A percentile compares a stretch with the other conserved stretches of the same genome.
phyloP scores from a whole-genome alignment of 257 asterid genomes.

The Ballota nigra region DNA sequence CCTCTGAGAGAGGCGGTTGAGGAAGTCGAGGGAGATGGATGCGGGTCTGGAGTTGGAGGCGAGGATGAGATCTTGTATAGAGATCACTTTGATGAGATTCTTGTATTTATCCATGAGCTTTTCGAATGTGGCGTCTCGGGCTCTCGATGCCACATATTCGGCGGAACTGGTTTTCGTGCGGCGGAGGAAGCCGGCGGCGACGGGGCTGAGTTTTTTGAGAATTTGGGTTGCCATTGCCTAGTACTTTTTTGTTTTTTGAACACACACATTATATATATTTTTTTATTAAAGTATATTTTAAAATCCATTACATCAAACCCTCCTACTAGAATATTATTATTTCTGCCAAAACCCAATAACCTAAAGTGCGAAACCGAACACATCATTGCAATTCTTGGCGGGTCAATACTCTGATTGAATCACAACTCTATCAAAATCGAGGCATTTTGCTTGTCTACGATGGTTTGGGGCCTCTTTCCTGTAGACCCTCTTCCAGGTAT shows the following conservation, averaged over 20 bases:
- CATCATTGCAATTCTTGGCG: neutral
- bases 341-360: neutral
- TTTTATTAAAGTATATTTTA: too few species aligned
- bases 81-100: slow-evolving; percentile 59
- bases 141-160: slow-evolving; percentile 62
- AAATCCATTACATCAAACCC: too few species aligned
- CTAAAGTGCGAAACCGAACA: neutral
- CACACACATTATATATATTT: neutral
- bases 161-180: slow-evolving; percentile 77
- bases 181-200: slow-evolving; percentile 28
- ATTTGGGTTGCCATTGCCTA: slow-evolving; percentile 49
- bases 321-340: neutral
- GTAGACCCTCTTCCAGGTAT: slow-evolving; percentile 87
- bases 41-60: slow-evolving; percentile 47
- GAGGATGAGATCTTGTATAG: slow-evolving; percentile 82
- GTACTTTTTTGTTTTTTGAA: neutral
- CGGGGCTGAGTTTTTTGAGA: slow-evolving; percentile 31
- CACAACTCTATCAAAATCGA: neutral
- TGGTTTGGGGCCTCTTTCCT: slow-evolving; percentile 97
- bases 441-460: slow-evolving; percentile 19
- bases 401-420: neutral
- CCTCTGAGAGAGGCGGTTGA: slow-evolving; percentile 74
- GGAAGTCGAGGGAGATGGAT: slow-evolving; percentile 69
- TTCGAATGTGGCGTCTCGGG: slow-evolving; percentile 84
- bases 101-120: slow-evolving; percentile 86